These are phyloP conservation scores for Aspergillus sclerotialis DNA, from an alignment of 2,329 filamentous ascomycete genomes.

Conservation along the genomic window DNA sequence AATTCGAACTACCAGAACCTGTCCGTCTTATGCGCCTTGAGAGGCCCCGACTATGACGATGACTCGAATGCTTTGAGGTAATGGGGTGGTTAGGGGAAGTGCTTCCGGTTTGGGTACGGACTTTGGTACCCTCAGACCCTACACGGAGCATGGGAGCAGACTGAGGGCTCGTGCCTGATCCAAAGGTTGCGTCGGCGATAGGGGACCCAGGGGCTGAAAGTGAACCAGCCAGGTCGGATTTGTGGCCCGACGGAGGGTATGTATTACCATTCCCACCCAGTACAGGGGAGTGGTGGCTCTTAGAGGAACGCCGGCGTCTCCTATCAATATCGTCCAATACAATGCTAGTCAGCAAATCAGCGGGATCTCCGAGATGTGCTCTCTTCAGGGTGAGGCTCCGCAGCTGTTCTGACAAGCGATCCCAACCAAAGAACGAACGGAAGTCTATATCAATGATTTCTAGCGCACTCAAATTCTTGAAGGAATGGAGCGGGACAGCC, in stretches of 20 bases:
- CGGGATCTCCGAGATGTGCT: slow-evolving; percentile 79
- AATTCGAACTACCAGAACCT: slow-evolving; percentile 88
- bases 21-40: slow-evolving; percentile 74
- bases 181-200: slow-evolving; percentile 40
- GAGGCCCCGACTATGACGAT: slow-evolving; percentile 58
- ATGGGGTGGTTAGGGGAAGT: slow-evolving; percentile 72
- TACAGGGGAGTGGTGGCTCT: slow-evolving; percentile 72
- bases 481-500: slow-evolving; percentile 89
- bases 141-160: slow-evolving; percentile 44
- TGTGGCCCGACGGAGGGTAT: slow-evolving; percentile 55
- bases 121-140: slow-evolving; percentile 47
- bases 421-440: slow-evolving; percentile 95
- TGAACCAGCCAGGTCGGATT: slow-evolving; percentile 61
- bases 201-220: slow-evolving; percentile 63
- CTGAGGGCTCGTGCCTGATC: slow-evolving; percentile 44
- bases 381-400: slow-evolving; percentile 83
- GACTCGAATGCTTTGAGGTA: slow-evolving; percentile 64
- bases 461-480: slow-evolving; percentile 92
- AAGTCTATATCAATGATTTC: slow-evolving; percentile 96
- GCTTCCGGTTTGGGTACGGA: slow-evolving; percentile 54
- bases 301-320: slow-evolving; percentile 78
- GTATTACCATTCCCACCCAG: slow-evolving; percentile 55
- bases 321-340: slow-evolving; percentile 96
- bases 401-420: slow-evolving; percentile 83
- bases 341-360: slow-evolving; percentile 84